Percentiles rank a stretch among this genome's conserved stretches.
These are phyloP conservation scores for Puya raimondii DNA, from an alignment of 176 grass and related monocot genomes.

Conservation along the genomic window DNA sequence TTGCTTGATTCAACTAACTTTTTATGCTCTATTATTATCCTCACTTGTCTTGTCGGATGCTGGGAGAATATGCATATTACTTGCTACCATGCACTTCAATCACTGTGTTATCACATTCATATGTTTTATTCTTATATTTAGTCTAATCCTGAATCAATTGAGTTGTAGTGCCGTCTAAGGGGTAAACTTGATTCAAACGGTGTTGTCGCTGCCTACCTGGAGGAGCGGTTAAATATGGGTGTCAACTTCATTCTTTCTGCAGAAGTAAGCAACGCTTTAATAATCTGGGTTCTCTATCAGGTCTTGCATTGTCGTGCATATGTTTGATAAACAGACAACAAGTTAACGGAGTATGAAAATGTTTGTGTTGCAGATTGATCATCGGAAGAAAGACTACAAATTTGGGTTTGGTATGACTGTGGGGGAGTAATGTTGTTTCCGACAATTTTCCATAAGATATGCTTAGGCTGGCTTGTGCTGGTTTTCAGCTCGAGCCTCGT, in stretches of 20 bases:
- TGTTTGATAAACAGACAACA: background rate
- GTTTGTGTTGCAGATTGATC: slow-evolving; percentile 67
- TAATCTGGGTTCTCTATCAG: background rate
- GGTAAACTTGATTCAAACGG: slow-evolving; percentile 91
- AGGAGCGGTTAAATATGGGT: slow-evolving; percentile 96
- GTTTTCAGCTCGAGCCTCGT: background rate
- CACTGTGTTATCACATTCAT: background rate
- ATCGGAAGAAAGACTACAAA: slow-evolving; percentile 97
- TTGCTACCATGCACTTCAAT: background rate
- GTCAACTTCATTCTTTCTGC: slow-evolving; percentile 96
- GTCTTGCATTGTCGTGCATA: background rate
- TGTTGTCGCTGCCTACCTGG: slow-evolving; percentile 71
- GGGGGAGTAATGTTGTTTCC: slow-evolving; percentile 55
- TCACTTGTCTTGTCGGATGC: background rate
- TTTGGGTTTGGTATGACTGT: slow-evolving; percentile 95
- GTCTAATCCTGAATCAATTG: slow-evolving; percentile 7
- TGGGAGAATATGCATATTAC: background rate
- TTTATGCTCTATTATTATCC: background rate
- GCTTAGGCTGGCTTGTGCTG: background rate
- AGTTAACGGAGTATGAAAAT: background rate
- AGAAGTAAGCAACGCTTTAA: slow-evolving; percentile 35
- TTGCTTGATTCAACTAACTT: background rate
- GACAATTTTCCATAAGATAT: slow-evolving; percentile 18
- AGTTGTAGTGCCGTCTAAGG: slow-evolving; percentile 76
- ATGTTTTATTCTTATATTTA: background rate